These are phyloP conservation scores for Coniochaeta sp. DNA, from an alignment of 2,329 filamentous ascomycete genomes.

Conservation along the genomic window DNA sequence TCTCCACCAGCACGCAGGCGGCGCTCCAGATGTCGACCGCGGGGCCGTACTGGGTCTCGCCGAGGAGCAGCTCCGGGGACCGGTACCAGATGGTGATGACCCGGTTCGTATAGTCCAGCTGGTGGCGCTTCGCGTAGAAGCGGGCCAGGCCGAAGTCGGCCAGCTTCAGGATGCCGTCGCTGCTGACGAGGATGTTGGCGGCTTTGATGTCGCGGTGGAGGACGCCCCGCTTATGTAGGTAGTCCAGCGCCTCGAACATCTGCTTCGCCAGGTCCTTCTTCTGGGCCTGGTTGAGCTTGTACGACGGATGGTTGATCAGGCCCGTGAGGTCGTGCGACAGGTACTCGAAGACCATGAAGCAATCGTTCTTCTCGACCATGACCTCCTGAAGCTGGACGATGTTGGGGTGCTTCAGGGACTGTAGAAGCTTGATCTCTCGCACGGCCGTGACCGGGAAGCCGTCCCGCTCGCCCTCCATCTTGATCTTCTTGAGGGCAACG, in stretches of 20 bases:
- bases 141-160: constrained; percentile 94
- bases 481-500: constrained; percentile 83
- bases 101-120: constrained; percentile 94
- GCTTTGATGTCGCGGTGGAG: constrained; percentile 97
- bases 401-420: constrained; percentile 74
- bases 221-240: constrained; percentile 87
- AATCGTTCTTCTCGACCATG: constrained; percentile 98
- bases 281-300: constrained; percentile 74
- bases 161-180: constrained; percentile 79
- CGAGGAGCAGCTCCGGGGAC: constrained; percentile 80
- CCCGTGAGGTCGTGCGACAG: constrained; percentile 93
- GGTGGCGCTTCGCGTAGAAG: constrained; percentile 88
- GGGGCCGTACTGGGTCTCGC: constrained; percentile 83
- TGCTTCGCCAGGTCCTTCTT: constrained; percentile 92
- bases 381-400: constrained; percentile 81
- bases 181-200: constrained; percentile 92
- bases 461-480: constrained; percentile 88
- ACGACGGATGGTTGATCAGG: constrained; percentile 87
- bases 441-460: constrained; percentile 88
- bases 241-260: constrained; percentile 88
- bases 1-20: constrained; percentile 92
- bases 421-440: constrained; percentile 85
- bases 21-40: constrained; percentile 96
- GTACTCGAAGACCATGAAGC: constrained; percentile 99
- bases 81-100: constrained; percentile 99